phyloP scores from a whole-genome alignment of 345 rosid genomes.

The Sisymbrium altissimum region DNA sequence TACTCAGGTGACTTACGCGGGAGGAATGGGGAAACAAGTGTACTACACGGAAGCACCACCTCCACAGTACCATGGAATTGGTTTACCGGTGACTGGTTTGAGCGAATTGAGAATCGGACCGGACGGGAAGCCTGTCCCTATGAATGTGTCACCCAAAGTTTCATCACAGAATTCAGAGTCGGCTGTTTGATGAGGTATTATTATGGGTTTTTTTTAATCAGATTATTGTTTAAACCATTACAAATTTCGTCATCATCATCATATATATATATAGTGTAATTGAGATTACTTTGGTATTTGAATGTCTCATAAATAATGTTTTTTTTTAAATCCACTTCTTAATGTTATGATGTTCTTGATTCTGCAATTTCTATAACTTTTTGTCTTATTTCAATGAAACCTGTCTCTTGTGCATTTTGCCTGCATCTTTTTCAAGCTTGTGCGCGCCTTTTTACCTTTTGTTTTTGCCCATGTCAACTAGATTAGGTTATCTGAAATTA shows the following conservation, averaged over 20 bases:
- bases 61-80: conserved; percentile 57
- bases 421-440: neutral
- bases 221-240: conserved; percentile 14
- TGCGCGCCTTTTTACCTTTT: neutral
- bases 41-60: conserved; percentile 47
- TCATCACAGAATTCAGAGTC: conserved; percentile 34
- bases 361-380: conserved; percentile 4
- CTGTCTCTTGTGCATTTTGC: neutral
- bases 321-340: neutral
- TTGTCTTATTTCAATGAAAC: neutral
- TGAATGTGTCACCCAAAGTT: conserved; percentile 24
- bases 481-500: neutral
- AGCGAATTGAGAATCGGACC: conserved; percentile 28
- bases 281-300: conserved; percentile 17
- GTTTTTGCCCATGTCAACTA: conserved; percentile 7
- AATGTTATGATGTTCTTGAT: conserved; percentile 13
- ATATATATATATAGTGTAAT: neutral
- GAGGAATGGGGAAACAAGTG: conserved; percentile 58
- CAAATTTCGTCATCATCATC: neutral
- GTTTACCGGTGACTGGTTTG: conserved; percentile 41
- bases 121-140: conserved; percentile 26
- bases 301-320: conserved; percentile 31
- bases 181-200: conserved; percentile 22
- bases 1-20: conserved; percentile 57
- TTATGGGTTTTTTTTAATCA: neutral